Evolutionary conservation across 2,329 filamentous ascomycete species (phyloP).

Genomic region (Fusarium sp.): DNA sequence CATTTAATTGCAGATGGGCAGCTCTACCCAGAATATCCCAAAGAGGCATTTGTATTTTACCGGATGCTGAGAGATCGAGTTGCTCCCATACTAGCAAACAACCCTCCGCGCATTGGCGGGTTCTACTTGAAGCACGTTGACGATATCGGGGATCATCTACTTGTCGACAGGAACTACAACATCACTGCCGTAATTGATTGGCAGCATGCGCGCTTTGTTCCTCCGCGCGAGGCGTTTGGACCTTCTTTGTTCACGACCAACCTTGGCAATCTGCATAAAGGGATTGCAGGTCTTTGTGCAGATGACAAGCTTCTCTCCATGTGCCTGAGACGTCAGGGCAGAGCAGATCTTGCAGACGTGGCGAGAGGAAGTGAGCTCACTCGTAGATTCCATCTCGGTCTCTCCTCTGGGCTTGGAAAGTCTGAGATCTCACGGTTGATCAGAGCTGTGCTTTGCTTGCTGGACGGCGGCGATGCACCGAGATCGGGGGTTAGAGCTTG

Average conservation of each 20-base stretch:
- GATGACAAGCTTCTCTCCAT: background rate
- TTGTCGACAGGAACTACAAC: slow-evolving; percentile 8
- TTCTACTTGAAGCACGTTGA: slow-evolving; percentile 18
- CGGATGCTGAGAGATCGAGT: slow-evolving; percentile 2
- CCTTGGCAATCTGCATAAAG: background rate
- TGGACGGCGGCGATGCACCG: background rate
- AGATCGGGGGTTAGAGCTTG: background rate
- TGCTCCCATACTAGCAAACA: background rate
- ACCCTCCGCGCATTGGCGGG: too few relatives aligned
- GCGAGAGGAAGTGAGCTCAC: background rate
- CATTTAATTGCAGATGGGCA: slow-evolving; percentile 9
- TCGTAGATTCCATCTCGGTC: slow-evolving; percentile 1
- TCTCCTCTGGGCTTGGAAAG: background rate
- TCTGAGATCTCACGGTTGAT: background rate
- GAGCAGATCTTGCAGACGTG: background rate
- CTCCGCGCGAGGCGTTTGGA: slow-evolving; percentile 9
- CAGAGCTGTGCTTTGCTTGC: slow-evolving; percentile 2
- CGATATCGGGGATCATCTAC: slow-evolving; percentile 11
- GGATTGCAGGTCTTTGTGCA: background rate
- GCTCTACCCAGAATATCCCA: slow-evolving; percentile 6
- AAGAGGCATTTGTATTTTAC: slow-evolving; percentile 7
- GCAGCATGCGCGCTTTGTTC: slow-evolving; percentile 18
- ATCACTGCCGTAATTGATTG: slow-evolving; percentile 19
- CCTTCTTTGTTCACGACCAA: slow-evolving; percentile 11
- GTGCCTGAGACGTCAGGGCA: background rate